Base-by-base conservation (phyloP, 352 stramenopile genomes). In the Pythium pectinolyticum region DNA sequence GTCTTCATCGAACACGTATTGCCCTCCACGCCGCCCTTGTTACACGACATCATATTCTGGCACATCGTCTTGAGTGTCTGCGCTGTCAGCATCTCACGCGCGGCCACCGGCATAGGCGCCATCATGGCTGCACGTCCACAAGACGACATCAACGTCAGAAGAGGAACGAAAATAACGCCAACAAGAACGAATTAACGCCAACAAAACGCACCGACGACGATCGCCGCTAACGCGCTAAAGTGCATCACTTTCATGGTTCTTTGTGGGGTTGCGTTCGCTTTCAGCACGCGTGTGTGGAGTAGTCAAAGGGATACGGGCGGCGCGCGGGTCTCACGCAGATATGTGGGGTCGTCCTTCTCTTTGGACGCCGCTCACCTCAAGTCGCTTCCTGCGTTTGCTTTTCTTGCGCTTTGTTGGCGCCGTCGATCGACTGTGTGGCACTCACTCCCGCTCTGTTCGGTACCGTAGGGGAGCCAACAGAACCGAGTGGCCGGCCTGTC, bases 1-100 rank as follows among this genome's bases (percentile, higher is more conserved):
- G 59, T 55, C n/a, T 30, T 11, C 39, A 79, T 64, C 10, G 45
- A 61, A 61, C 72, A 85, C 24, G 72, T 3, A 9, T 50, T 34
- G 6, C 35, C 32, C 11, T 27, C 20, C 1, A 19, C 48, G 7
- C 51, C 56, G 17, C 63, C 72, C 41, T 70, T 67, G 61, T 77
- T 73, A 63, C 74, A 85, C 24, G 63, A 61, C 43, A n/a, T 65
- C 25, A 72, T 9, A 2, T 22, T 30, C 35, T 63, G 31, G 43
- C 71, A 78, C 45, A 63, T 49, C 25, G 51, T 57, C 62, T 68
- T 35, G 43, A 67, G 43, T 27, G 17, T 34, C 51, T 50, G 39
- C 27, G 48, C 19, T 8, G 39, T 52, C 40, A 30, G 27, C 39
- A 61, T 43, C 17, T 22, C 20, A 12, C n/a, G 15, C 24, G 59